These are phyloP conservation scores for Solanum chaucha DNA, from an alignment of 257 asterid species.

Conservation along the genomic window DNA sequence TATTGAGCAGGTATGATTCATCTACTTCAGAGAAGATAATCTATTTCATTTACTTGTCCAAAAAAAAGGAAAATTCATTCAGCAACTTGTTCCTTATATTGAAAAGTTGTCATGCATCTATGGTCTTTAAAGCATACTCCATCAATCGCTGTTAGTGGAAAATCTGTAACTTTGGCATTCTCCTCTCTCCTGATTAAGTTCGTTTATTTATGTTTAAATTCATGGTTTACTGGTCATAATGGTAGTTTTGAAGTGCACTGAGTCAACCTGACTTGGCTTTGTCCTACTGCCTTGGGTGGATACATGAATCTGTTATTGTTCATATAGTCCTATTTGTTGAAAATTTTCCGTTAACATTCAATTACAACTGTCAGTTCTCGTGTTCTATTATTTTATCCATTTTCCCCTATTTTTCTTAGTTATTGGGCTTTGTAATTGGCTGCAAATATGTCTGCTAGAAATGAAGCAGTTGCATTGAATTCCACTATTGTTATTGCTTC, in stretches of 20 bases:
- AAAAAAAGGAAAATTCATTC: background rate
- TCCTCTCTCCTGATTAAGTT: background rate
- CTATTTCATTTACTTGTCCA: background rate
- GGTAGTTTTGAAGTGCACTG: background rate
- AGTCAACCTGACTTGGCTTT: background rate
- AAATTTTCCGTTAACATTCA: background rate
- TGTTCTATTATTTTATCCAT: background rate
- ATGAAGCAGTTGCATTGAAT: background rate
- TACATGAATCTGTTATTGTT: background rate
- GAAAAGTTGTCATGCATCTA: background rate
- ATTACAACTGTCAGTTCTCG: background rate
- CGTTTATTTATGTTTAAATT: background rate
- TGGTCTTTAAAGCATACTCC: background rate
- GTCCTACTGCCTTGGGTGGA: background rate
- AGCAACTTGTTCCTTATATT: background rate
- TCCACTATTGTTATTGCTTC: background rate
- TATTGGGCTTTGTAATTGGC: background rate
- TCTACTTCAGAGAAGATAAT: background rate
- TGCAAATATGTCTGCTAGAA: background rate
- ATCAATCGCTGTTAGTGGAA: background rate
- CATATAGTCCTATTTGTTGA: background rate
- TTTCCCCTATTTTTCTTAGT: background rate
- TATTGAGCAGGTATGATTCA: conserved; percentile 64
- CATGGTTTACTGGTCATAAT: background rate
- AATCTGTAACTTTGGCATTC: background rate